phyloP scores from a whole-genome alignment of 164 flowering plant species.

The Tetracentron sinense region DNA sequence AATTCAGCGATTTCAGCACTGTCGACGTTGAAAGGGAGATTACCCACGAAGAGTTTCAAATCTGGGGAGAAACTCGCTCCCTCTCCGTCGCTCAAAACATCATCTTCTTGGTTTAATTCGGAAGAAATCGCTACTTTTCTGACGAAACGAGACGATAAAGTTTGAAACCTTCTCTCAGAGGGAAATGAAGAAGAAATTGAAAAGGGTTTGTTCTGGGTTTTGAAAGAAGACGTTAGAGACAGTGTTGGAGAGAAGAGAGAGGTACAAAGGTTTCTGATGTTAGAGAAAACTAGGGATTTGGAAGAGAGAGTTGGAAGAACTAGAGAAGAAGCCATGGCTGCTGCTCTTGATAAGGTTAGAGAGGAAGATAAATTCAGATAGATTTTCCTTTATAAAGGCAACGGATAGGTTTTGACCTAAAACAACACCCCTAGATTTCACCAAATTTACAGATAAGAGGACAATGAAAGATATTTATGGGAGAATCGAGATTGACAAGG shows the following conservation, averaged over 20 bases:
- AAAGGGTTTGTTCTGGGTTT: slow-evolving; percentile 20
- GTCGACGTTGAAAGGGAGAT: slow-evolving; percentile 67
- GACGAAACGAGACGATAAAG: slow-evolving; percentile 34
- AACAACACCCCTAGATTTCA: too few species aligned
- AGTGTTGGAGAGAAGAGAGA: slow-evolving; percentile 20
- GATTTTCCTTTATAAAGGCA: too few species aligned
- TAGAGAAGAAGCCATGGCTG: slow-evolving; percentile 38
- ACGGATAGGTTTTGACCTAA: too few species aligned
- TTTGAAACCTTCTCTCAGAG: slow-evolving; percentile 4
- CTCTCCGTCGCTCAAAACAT: slow-evolving; percentile 23
- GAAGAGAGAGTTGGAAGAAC: slow-evolving; percentile 40
- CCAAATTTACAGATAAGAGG: too few species aligned
- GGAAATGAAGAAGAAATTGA: slow-evolving; percentile 22
- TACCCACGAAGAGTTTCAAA: slow-evolving; percentile 73
- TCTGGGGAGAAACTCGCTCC: slow-evolving; percentile 41
- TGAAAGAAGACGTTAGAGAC: slow-evolving; percentile 10
- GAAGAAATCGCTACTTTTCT: slow-evolving; percentile 40
- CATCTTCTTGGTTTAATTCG: slow-evolving; percentile 42
- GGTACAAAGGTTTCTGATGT: slow-evolving; percentile 12
- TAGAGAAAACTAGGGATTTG: slow-evolving; percentile 34
- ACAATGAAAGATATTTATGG: too few species aligned
- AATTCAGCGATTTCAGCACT: slow-evolving; percentile 65
- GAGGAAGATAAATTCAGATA: too few species aligned
- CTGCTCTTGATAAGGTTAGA: slow-evolving; percentile 12
- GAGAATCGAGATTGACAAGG: too few species aligned